phyloP scores from a whole-genome alignment of 2,329 filamentous ascomycete species.

The Claviceps purpurea region DNA sequence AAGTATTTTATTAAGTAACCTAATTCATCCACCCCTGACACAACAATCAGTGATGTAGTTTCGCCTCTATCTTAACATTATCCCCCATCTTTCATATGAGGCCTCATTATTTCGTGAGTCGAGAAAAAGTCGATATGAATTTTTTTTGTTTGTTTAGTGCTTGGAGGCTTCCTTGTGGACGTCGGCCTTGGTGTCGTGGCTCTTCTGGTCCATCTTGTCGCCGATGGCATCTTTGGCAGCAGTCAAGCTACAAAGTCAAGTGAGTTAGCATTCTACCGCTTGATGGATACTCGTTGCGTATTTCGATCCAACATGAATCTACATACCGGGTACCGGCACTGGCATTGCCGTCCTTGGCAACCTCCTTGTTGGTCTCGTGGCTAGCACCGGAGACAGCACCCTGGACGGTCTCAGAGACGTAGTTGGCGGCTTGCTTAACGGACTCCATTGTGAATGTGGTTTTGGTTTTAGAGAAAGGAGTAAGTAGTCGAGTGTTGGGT shows the following conservation, averaged over 20 bases:
- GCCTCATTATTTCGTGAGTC: not conserved
- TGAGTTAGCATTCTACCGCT: not conserved
- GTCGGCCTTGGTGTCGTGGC: constrained; percentile 28
- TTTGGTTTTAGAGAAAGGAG: not conserved
- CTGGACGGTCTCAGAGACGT: constrained; percentile 54
- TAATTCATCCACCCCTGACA: too few relatives aligned
- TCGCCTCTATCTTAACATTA: too few relatives aligned
- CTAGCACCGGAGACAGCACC: constrained; percentile 39
- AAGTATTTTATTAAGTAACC: too few relatives aligned
- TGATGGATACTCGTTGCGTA: too few relatives aligned
- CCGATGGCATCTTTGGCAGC: constrained; percentile 36
- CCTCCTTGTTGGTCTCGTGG: constrained; percentile 60
- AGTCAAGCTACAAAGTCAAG: constrained; percentile 18
- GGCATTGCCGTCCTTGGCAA: constrained; percentile 49
- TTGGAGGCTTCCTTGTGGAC: constrained; percentile 26
- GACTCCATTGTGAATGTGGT: constrained; percentile 29
- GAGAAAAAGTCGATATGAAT: not conserved
- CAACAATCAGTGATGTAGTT: too few relatives aligned
- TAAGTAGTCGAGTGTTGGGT: constrained; percentile 7
- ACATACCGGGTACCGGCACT: constrained; percentile 39
- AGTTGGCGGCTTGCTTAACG: constrained; percentile 50
- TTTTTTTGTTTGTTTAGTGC: constrained; percentile 10
- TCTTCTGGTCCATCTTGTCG: constrained; percentile 32
- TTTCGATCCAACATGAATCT: too few relatives aligned
- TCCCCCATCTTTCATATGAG: too few relatives aligned